A percentile compares a stretch with the other conserved stretches of the same genome.
phyloP scores from a whole-genome alignment of 495 filamentous ascomycete genomes.

The Terfezia claveryi region DNA sequence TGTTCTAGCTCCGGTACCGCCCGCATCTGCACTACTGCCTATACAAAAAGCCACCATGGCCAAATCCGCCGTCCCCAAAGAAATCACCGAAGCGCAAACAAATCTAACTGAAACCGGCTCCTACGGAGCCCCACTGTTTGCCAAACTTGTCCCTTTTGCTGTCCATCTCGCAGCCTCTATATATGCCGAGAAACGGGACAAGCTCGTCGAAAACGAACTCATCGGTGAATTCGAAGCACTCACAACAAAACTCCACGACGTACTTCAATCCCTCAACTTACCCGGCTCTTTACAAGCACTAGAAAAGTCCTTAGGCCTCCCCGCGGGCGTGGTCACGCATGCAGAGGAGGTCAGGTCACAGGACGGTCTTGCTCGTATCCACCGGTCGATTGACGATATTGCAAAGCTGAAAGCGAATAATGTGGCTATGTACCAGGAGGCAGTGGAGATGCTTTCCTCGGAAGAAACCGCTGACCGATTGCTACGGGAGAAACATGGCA shows the following conservation, averaged over 20 bases:
- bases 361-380: conserved; percentile 53
- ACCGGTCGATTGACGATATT: conserved; percentile 61
- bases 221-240: conserved; percentile 67
- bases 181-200: conserved; percentile 76
- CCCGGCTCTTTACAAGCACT: conserved; percentile 85
- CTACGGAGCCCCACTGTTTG: conserved; percentile 66
- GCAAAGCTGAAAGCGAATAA: conserved; percentile 64
- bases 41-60: conserved; percentile 85
- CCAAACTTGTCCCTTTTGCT: conserved; percentile 83
- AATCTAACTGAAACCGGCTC: conserved; percentile 58
- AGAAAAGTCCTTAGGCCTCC: conserved; percentile 86
- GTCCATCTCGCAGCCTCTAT: conserved; percentile 89
- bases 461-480: conserved; percentile 68
- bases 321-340: conserved; percentile 60
- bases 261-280: conserved; percentile 63
- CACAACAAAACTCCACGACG: conserved; percentile 58
- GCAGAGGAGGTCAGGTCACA: conserved; percentile 92
- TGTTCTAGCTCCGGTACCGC: conserved; percentile 46
- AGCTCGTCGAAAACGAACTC: conserved; percentile 64
- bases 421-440: conserved; percentile 54
- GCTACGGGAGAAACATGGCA: conserved; percentile 60
- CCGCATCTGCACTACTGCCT: conserved; percentile 67
- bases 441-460: conserved; percentile 45
- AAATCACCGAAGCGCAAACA: conserved; percentile 58
- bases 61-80: conserved; percentile 49